Conservation (phyloP, 331 rosid species). For the Spiraea crenata region DNA sequence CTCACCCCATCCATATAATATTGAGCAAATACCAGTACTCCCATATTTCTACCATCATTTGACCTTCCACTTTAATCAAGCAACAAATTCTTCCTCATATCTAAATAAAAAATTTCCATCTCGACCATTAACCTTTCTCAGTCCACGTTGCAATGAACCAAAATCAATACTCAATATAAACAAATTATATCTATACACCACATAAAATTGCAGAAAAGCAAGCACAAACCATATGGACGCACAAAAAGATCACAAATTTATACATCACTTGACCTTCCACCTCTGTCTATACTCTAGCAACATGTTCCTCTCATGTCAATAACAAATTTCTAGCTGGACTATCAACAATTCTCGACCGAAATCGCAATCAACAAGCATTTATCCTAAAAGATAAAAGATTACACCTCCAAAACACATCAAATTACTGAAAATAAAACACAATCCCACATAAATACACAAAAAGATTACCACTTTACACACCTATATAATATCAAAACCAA, state of each 20-base stretch:
- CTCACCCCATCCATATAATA: neutral
- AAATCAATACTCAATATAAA: neutral
- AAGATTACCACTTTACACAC: neutral
- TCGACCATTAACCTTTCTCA: neutral
- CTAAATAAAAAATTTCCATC: neutral
- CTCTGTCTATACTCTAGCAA: neutral
- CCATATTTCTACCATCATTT: neutral
- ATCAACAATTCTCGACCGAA: too few species aligned
- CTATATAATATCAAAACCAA: too few species aligned
- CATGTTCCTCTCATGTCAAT: too few species aligned
- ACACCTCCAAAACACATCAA: too few species aligned
- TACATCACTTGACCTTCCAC: neutral
- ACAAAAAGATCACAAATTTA: neutral
- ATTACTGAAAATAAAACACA: too few species aligned
- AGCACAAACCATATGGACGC: neutral
- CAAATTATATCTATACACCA: neutral
- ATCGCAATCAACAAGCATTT: too few species aligned
- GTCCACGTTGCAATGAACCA: neutral
- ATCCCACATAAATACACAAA: neutral
- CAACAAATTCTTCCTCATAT: slow-evolving; percentile 4
- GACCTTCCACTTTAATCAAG: neutral
- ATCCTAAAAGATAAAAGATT: too few species aligned
- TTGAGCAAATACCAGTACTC: neutral
- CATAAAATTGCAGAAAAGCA: neutral
- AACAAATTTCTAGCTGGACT: too few species aligned